Base-by-base conservation (phyloP, 495 filamentous ascomycete species). In the Hypoxylon perforatum region DNA sequence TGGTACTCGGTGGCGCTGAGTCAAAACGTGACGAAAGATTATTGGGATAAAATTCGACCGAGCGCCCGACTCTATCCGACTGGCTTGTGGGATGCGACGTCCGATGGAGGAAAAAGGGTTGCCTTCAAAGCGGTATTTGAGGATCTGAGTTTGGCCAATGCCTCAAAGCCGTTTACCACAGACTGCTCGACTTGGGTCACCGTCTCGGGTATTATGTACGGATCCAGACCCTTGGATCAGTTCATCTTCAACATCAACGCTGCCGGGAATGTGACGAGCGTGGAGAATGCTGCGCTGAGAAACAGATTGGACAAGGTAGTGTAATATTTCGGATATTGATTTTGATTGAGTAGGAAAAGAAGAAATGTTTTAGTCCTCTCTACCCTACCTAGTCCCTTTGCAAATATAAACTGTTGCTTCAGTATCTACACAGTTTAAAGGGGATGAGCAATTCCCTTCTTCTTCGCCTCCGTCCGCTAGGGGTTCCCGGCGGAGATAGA, bases 101-200 rank as follows among this genome's bases (percentile, higher is more conserved):
- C 64, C 4, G 67, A 75, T 14, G 80, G 78, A 0, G 76, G 78
- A 1, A 73, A 71, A 25, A 49, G 59, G 4, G 70, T 79, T 10
- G 72, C 76, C 0, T 82, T 78, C 63, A 79, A 80, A 57, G 79
- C 78, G 3, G 70, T 78, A 10, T 81, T 77, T 57, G 79, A 81
- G 51, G 78, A 82, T 42, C 59, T 68, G 12, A 67, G 56, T 22
- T 33, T 67, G 8, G 63, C 70, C 0, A 58, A 53, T 11, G 35
- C 48, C 1, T 65, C 64, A 2, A 63, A 69, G n/a, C 54, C 67
- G 36, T 79, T 77, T 47, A 73, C 71, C 4, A 75, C 65, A 0
- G 78, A 77, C 9, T 83, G 79, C 53, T 58, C 72, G 6, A 73
- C 70, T 12, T 83, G 79, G 79, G 73, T 81, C 2, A 65, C 56